Conservation (phyloP, 1,284 basidiomycete species). For the Trametes versicolor region DNA sequence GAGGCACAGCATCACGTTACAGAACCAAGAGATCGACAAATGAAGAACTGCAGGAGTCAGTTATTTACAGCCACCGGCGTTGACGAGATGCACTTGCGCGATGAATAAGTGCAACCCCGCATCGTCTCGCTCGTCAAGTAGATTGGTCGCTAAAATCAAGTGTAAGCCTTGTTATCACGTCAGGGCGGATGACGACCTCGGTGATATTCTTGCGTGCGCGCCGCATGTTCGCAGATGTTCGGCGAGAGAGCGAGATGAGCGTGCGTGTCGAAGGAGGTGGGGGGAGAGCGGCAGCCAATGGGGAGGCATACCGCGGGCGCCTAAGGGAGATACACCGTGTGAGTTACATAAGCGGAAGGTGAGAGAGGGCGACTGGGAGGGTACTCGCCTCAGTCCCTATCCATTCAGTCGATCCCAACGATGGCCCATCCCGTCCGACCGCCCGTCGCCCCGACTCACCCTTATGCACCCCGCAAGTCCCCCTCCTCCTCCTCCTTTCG, state of each 20-base stretch:
- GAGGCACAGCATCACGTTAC: too few relatives aligned
- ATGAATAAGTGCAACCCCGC: too few relatives aligned
- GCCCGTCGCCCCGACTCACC: conserved; percentile 24
- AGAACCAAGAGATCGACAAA: too few relatives aligned
- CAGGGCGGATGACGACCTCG: too few relatives aligned
- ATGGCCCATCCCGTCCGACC: conserved; percentile 38
- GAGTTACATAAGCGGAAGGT: conserved; percentile 32
- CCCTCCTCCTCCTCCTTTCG: conserved; percentile 25
- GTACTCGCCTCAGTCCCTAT: conserved; percentile 39
- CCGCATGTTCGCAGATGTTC: neutral
- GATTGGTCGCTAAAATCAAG: too few relatives aligned
- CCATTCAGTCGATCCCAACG: conserved; percentile 34
- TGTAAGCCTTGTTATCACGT: neutral
- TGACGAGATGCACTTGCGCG: too few relatives aligned
- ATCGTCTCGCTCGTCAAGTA: too few relatives aligned
- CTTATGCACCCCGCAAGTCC: conserved; percentile 19
- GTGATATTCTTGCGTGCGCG: neutral
- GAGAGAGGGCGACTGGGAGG: conserved; percentile 39
- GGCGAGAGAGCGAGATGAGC: neutral
- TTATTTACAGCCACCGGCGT: too few relatives aligned
- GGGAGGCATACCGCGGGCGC: conserved; percentile 18
- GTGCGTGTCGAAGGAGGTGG: neutral
- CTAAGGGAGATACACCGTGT: neutral
- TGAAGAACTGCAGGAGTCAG: too few relatives aligned
- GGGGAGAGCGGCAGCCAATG: conserved; percentile 23